Conservation (phyloP, 2,329 filamentous ascomycete genomes). For the Ceratocystiopsis minuta region DNA sequence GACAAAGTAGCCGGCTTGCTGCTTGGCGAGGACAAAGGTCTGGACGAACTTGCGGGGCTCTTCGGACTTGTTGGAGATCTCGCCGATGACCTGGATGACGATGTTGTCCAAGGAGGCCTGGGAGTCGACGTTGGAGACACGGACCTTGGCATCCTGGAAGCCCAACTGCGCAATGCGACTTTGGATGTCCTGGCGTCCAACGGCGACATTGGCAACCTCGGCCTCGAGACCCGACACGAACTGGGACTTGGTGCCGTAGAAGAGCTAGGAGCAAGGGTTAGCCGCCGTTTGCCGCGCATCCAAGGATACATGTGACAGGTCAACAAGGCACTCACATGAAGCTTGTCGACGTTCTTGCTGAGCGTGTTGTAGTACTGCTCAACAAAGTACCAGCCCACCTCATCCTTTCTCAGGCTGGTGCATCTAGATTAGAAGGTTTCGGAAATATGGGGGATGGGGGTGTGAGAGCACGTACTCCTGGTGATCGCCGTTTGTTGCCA, state of each 20-base stretch:
- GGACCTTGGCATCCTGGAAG: conserved; percentile 95
- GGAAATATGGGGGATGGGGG: neutral
- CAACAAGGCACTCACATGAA: conserved; percentile 42
- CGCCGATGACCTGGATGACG: conserved; percentile 93
- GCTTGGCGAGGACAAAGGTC: conserved; percentile 90
- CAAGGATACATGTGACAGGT: too few relatives aligned
- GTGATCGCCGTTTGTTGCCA: conserved; percentile 6
- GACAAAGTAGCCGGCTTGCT: conserved; percentile 94
- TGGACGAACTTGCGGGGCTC: conserved; percentile 94
- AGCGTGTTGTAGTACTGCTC: conserved; percentile 98
- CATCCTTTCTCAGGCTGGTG: conserved; percentile 51
- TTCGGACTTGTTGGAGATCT: conserved; percentile 84
- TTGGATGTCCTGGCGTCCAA: conserved; percentile 86
- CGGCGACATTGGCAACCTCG: conserved; percentile 67
- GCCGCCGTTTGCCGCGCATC: too few relatives aligned
- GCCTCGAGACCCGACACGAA: conserved; percentile 87
- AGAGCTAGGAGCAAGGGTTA: conserved; percentile 37
- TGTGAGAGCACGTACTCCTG: conserved; percentile 1
- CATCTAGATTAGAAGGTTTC: conserved; percentile 12
- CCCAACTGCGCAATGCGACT: conserved; percentile 85
- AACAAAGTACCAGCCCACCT: conserved; percentile 98
- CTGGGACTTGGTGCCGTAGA: conserved; percentile 92
- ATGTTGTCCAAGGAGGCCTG: conserved; percentile 88
- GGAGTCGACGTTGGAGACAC: conserved; percentile 92
- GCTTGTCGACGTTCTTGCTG: conserved; percentile 83